Percentiles rank a stretch among this genome's conserved stretches.
These are phyloP conservation scores for Aspergillus eucalypticola DNA, from an alignment of 2,329 filamentous ascomycete species.

Conservation along the genomic window DNA sequence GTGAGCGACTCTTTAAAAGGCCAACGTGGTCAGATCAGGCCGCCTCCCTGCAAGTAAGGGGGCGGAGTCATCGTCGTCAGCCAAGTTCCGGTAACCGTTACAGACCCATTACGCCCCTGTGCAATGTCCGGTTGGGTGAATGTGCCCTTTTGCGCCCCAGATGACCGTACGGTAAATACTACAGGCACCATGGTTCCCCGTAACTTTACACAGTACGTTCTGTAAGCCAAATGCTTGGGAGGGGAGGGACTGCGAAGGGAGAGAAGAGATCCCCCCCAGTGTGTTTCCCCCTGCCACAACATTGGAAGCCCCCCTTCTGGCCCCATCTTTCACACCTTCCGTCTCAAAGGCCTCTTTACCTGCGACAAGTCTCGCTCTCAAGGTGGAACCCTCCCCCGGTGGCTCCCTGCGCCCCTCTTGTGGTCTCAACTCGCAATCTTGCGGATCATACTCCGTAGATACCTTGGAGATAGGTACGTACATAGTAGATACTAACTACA, in stretches of 20 bases:
- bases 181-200: not conserved
- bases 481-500: too few relatives aligned
- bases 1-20: slow-evolving; percentile 40
- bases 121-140: not conserved
- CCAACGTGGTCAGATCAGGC: slow-evolving; percentile 39
- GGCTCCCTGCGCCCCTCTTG: too few relatives aligned
- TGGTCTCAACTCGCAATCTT: too few relatives aligned
- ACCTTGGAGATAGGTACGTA: too few relatives aligned
- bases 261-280: too few relatives aligned
- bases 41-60: slow-evolving; percentile 18
- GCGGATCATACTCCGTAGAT: too few relatives aligned
- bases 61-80: slow-evolving; percentile 23
- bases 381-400: not conserved
- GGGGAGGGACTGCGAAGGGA: not conserved
- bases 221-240: not conserved
- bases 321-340: not conserved
- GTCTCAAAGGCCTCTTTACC: not conserved
- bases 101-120: not conserved
- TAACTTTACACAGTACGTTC: not conserved
- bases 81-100: slow-evolving; percentile 19
- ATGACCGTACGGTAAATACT: not conserved
- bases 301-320: not conserved
- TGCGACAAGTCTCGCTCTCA: not conserved
- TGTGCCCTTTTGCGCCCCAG: not conserved
- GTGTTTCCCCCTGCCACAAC: too few relatives aligned